Conservation (phyloP, 2,329 filamentous ascomycete genomes). For the Chrysoporthe puriensis region DNA sequence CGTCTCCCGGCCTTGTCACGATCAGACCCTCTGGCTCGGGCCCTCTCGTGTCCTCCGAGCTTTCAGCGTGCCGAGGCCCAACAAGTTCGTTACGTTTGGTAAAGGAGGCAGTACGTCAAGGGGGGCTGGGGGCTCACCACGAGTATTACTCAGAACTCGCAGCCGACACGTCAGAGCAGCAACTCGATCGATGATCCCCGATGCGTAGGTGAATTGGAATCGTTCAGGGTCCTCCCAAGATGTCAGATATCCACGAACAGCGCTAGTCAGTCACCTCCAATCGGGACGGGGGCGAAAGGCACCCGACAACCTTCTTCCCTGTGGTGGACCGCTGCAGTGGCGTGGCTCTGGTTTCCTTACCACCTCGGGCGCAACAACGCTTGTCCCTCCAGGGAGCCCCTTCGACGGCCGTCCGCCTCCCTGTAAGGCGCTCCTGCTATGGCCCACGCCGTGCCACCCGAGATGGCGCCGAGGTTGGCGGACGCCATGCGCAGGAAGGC, state of each 20-base stretch:
- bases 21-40: not conserved
- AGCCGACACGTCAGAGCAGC: not conserved
- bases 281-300: not conserved
- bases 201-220: not conserved
- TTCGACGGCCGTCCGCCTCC: not conserved
- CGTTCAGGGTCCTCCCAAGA: slow-evolving; percentile 1
- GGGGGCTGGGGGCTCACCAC: not conserved
- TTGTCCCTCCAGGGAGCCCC: not conserved
- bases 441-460: not conserved
- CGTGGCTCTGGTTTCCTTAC: not conserved
- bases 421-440: not conserved
- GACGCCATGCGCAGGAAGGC: not conserved
- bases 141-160: not conserved
- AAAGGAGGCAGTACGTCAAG: not conserved
- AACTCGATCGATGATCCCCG: not conserved
- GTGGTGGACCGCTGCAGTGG: not conserved
- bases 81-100: not conserved
- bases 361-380: not conserved
- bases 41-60: not conserved
- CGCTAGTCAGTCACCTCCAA: not conserved
- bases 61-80: not conserved
- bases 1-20: not conserved
- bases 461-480: not conserved
- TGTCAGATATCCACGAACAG: not conserved
- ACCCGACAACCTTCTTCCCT: not conserved